Percentiles rank a stretch among this genome's conserved stretches.
phyloP scores from a whole-genome alignment of 2,329 filamentous ascomycete species.

The Trichoderma koningii region DNA sequence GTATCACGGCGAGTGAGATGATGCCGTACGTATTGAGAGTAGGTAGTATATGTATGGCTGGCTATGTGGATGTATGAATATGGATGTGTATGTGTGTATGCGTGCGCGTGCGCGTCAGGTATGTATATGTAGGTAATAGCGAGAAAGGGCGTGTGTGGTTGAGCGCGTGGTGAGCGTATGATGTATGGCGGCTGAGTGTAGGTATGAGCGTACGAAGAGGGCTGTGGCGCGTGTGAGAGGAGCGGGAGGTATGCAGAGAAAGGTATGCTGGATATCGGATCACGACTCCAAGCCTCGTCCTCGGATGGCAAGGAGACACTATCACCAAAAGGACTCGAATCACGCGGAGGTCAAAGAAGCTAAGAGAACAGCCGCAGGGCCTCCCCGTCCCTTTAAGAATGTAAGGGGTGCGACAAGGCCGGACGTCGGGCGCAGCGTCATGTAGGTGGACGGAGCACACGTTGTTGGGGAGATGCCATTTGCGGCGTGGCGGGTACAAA shows the following conservation, averaged over 20 bases:
- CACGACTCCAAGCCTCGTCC: slow-evolving; percentile 21
- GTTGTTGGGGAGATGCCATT: slow-evolving; percentile 30
- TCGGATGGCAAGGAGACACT: slow-evolving; percentile 1
- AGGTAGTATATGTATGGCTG: no score
- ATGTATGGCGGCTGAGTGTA: no score
- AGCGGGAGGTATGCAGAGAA: slow-evolving; percentile 1
- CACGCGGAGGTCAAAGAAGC: slow-evolving; percentile 24
- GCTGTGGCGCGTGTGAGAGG: background rate
- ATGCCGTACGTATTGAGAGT: background rate
- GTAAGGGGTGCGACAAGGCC: slow-evolving; percentile 27
- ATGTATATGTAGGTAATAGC: no score
- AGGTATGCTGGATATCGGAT: slow-evolving; percentile 20
- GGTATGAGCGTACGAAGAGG: background rate
- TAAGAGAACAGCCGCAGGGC: slow-evolving; percentile 23
- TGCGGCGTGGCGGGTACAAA: slow-evolving; percentile 23
- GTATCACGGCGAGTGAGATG: background rate
- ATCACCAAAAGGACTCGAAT: slow-evolving; percentile 24
- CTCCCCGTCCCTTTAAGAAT: slow-evolving; percentile 27
- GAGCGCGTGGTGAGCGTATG: background rate
- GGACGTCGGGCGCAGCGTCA: slow-evolving; percentile 26
- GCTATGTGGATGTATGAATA: background rate
- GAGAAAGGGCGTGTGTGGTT: background rate
- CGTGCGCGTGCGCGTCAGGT: background rate
- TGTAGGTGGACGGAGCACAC: slow-evolving; percentile 26
- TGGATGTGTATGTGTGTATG: slow-evolving; percentile 9